Evolutionary conservation across 139 green algal species (phyloP), one percentile per base, ranked within the genome.

Genomic region (Micractinium conductrix): DNA sequence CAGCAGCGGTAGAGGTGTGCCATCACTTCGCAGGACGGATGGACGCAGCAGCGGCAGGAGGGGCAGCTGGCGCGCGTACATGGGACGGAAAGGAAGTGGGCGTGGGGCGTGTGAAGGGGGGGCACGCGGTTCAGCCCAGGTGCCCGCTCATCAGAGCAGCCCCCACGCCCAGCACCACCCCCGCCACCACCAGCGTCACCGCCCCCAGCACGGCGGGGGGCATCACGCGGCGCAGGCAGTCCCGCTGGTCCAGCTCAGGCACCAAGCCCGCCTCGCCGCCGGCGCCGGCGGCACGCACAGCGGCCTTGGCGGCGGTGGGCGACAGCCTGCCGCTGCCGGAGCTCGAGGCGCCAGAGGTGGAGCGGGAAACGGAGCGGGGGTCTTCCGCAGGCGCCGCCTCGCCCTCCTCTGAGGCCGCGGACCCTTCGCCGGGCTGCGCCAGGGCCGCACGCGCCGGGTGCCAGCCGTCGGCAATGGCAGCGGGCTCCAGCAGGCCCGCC

Each of bases 181-280:
- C 58, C 3, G 76, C 58, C 38, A 82, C 40, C 30, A 60, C 26
- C 40, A 53, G 33, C 2, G 58, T 73, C 35, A 65, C 76, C 1
- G 76, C 76, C 2, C 38, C 62, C 58, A 82, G 76, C 58, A 82
- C 58, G 3, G 76, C 76, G 0, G 76, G 76, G 76, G 72, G 76
- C 76, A 82, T 71, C 9, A 53, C 76, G 10, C 76, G 76, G 26
- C 43, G 55, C 76, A 71, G 58, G 8, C 55, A 17, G 58, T 82
- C 76, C 24, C 28, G 2, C 10, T 30, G 30, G 14, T 26, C n/a
- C 10, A 82, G 76, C 40, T 60, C 58, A 14, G 58, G 40, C 38
- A 73, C 4, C 1, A 48, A 1, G 22, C 35, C 74, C 42, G 71
- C 4, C 53, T 70, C 40, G 53, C 7, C 1, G 9, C 38, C 40